Conservation (phyloP, 176 grass and related monocot genomes). For the Eragrostis nindensis region DNA sequence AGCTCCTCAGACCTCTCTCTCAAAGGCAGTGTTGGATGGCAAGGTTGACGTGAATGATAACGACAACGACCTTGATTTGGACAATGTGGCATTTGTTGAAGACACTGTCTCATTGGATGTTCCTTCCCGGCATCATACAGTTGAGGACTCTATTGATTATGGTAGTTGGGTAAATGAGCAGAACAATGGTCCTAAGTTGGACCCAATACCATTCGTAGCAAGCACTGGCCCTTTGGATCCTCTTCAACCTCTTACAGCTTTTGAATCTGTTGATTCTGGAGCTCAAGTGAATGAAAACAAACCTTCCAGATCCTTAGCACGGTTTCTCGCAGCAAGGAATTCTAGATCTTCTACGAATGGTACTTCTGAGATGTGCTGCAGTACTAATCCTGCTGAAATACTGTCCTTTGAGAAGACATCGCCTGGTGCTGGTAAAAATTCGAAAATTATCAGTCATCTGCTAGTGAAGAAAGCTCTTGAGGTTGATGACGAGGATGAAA, state of each 20-base stretch:
- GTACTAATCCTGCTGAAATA: conserved; percentile 17
- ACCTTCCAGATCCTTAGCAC: conserved; percentile 34
- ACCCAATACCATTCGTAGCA: not conserved
- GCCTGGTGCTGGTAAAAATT: conserved; percentile 20
- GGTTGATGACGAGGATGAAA: not conserved
- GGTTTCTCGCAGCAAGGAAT: conserved; percentile 46
- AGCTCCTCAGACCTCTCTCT: conserved; percentile 28
- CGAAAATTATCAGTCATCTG: conserved; percentile 22
- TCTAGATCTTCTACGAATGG: conserved; percentile 27
- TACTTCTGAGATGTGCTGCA: conserved; percentile 14
- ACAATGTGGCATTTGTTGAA: conserved; percentile 29
- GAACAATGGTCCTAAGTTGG: not conserved
- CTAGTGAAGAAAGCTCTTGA: conserved; percentile 49
- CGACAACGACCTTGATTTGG: not conserved
- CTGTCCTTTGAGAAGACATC: conserved; percentile 29
- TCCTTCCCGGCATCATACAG: conserved; percentile 28
- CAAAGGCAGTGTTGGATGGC: conserved; percentile 32
- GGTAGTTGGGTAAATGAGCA: conserved; percentile 14
- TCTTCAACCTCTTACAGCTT: conserved; percentile 28
- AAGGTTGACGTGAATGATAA: conserved; percentile 36
- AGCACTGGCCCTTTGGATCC: conserved; percentile 32
- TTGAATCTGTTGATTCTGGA: conserved; percentile 19
- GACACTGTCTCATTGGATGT: conserved; percentile 20
- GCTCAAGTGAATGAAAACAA: conserved; percentile 31
- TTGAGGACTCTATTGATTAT: conserved; percentile 32